Evolutionary conservation across 2,329 filamentous ascomycete species (phyloP).

Genomic region (Nothomitra cinnamomea): DNA sequence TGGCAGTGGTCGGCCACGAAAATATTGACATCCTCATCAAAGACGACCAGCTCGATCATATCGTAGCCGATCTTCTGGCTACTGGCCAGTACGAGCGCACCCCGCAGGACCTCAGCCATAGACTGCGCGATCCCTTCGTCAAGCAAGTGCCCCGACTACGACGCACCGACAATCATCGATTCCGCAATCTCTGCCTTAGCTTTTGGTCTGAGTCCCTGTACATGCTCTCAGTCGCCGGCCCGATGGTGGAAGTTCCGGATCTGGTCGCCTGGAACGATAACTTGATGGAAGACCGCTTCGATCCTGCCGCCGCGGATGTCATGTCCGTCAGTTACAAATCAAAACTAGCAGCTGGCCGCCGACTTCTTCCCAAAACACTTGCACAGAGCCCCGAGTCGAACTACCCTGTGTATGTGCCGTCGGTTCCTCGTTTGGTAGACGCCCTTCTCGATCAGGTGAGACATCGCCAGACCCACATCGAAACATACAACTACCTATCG

Average conservation of each 20-base stretch:
- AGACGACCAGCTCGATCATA: conserved; percentile 2
- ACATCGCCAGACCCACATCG: conserved; percentile 1
- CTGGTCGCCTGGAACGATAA: neutral
- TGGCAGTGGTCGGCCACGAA: neutral
- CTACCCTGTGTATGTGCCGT: conserved; percentile 4
- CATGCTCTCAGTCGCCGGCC: conserved; percentile 2
- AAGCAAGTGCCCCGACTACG: conserved; percentile 4
- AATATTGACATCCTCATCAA: conserved; percentile 4
- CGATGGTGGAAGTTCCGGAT: conserved; percentile 1
- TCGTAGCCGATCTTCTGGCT: conserved; percentile 5
- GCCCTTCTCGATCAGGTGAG: conserved; percentile 5
- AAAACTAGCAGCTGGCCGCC: neutral
- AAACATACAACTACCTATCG: conserved; percentile 1
- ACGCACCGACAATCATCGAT: conserved; percentile 1
- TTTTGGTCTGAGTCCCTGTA: conserved; percentile 4
- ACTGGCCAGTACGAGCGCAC: conserved; percentile 1
- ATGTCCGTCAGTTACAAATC: conserved; percentile 3
- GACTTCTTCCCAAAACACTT: conserved; percentile 3
- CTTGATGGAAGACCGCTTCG: conserved; percentile 6
- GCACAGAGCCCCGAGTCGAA: conserved; percentile 4
- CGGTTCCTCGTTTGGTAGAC: conserved; percentile 3
- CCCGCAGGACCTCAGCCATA: neutral
- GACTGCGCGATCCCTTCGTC: conserved; percentile 2
- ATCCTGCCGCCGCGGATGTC: neutral
- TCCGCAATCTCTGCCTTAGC: conserved; percentile 1